Evolutionary conservation across 495 filamentous ascomycete genomes (phyloP), one percentile per base, ranked within the genome.

Genomic region (Parachaetomium inaequale): DNA sequence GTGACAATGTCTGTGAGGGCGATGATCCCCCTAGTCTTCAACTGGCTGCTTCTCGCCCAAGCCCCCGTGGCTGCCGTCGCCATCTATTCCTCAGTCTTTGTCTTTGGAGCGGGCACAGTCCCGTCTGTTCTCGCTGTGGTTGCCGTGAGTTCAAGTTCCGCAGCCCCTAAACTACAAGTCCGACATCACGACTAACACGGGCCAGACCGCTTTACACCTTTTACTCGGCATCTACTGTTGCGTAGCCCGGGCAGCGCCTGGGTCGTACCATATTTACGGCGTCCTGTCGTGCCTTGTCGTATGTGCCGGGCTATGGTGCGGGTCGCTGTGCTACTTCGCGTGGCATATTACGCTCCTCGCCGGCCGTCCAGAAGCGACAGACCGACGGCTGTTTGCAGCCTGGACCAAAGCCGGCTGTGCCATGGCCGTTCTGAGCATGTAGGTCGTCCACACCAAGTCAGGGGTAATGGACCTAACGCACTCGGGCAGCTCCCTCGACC

Each of bases 21-120:
- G 14, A 26, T 38, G 6, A 55, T 69, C 32, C 67, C 67, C 10
- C 38, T 32, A 4, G 11, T 55, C 26, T 66, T 69, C 26, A 56
- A 43, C 63, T 72, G 61, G 62, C 58, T 72, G 25, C 65, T 72
- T 36, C 65, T 63, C 11, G 56, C 54, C 15, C 65, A 72, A 36
- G 65, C 54, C 32, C 42, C 68, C 0, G 50, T 68, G 0, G 63
- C 67, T 15, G 63, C 55, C 12, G 59, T 68, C 4, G 61, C 63
- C 34, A 64, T 72, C 46, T 72, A 70, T 53, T 56, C 70, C 12
- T 31, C 65, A n/a, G 62, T 63, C 46, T 72, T 61, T 34, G 61
- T 66, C 40, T 70, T 66, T 25, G 49, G 47, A 3, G 56, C 64
- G 17, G 59, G 49, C 1, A 52, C 52, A 19, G 54, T 65, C 36